A percentile compares a stretch with the other conserved stretches of the same genome.
Conservation (phyloP, 495 filamentous ascomycete species). For the Penicillium simplicissimum region DNA sequence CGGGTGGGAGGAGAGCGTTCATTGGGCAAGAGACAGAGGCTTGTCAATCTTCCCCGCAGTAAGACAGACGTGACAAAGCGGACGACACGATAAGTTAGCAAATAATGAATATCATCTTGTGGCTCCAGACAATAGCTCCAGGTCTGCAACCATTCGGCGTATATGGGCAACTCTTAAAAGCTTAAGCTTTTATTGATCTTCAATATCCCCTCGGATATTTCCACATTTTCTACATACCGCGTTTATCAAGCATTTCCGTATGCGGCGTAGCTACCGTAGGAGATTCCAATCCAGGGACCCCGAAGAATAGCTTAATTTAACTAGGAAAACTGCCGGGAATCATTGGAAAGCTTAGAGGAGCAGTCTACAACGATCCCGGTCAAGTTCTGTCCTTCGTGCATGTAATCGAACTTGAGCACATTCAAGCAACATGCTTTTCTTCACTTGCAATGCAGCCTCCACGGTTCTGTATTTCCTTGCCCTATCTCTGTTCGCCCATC, state of each 20-base stretch:
- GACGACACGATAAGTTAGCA: too few relatives aligned
- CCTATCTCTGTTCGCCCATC: background rate
- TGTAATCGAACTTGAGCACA: background rate
- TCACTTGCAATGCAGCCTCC: background rate
- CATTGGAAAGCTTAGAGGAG: too few relatives aligned
- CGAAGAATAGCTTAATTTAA: background rate
- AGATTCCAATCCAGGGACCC: background rate
- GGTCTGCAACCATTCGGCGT: too few relatives aligned
- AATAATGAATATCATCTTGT: too few relatives aligned
- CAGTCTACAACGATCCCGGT: too few relatives aligned
- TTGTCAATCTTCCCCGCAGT: background rate
- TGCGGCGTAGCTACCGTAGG: background rate
- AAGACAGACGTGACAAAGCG: too few relatives aligned
- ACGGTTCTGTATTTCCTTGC: background rate
- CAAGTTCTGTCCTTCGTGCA: background rate
- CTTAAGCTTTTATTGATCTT: background rate
- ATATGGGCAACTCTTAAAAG: too few relatives aligned
- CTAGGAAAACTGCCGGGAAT: too few relatives aligned
- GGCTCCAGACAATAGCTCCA: too few relatives aligned
- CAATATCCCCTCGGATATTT: background rate
- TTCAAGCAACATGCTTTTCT: background rate
- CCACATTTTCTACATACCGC: background rate
- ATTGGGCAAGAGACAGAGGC: background rate
- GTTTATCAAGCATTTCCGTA: background rate
- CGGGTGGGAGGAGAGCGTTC: background rate